These are phyloP conservation scores for Alternaria brassicae DNA, from an alignment of 2,329 filamentous ascomycete genomes.

Conservation along the genomic window DNA sequence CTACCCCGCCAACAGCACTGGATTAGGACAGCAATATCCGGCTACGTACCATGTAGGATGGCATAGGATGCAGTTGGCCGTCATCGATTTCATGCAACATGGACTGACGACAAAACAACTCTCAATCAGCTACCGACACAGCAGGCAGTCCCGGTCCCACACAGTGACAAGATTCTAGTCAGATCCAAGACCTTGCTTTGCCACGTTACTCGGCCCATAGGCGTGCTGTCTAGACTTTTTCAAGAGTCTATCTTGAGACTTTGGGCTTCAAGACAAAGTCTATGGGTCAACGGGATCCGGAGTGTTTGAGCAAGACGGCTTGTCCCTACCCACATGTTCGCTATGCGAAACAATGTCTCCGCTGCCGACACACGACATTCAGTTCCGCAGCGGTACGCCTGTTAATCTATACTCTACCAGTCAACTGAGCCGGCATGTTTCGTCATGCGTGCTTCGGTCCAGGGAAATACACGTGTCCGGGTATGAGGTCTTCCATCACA, in stretches of 20 bases:
- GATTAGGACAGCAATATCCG: slow-evolving; percentile 3
- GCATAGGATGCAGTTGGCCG: slow-evolving; percentile 8
- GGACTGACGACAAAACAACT: slow-evolving; percentile 9
- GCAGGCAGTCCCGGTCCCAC: not conserved
- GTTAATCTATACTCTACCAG: not conserved
- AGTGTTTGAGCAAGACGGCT: slow-evolving; percentile 3
- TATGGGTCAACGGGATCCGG: not conserved
- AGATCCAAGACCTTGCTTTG: not conserved
- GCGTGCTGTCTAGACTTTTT: not conserved
- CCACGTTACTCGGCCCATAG: not conserved
- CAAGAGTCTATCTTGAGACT: not conserved
- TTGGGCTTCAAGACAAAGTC: not conserved
- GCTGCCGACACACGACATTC: slow-evolving; percentile 8
- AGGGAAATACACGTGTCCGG: slow-evolving; percentile 3
- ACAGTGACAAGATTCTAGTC: not conserved
- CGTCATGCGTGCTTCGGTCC: slow-evolving; percentile 13
- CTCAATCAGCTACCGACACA: slow-evolving; percentile 5
- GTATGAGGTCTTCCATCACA: not conserved
- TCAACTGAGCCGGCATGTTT: slow-evolving; percentile 13
- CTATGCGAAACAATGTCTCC: slow-evolving; percentile 18
- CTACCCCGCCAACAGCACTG: slow-evolving; percentile 12
- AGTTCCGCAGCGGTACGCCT: slow-evolving; percentile 4
- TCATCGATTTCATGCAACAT: slow-evolving; percentile 13
- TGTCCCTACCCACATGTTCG: slow-evolving; percentile 12
- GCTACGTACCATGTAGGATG: not conserved